Conservation (phyloP, 2,329 filamentous ascomycete species). For the Pseudodiploospora longispora region DNA sequence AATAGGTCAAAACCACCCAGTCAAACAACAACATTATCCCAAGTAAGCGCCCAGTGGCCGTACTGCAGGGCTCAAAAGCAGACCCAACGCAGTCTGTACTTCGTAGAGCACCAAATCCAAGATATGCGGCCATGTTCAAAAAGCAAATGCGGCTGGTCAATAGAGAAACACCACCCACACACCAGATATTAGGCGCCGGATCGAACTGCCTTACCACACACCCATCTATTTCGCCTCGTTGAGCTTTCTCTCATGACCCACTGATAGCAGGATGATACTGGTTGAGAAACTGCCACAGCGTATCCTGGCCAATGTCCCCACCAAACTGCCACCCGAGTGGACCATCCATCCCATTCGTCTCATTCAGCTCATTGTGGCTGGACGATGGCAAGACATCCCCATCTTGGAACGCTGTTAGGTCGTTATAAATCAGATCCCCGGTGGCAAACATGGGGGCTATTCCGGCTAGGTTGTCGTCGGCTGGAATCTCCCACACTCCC, state of each 20-base stretch:
- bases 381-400: conserved; percentile 16
- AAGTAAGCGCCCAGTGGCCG: no score
- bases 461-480: conserved; percentile 35
- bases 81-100: no score
- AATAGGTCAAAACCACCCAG: no score
- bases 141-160: no score
- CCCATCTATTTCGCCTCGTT: no score
- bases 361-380: background rate
- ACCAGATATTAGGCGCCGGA: no score
- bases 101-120: no score
- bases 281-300: conserved; percentile 49
- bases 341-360: conserved; percentile 6
- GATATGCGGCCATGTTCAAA: no score
- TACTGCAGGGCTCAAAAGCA: no score
- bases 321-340: conserved; percentile 40
- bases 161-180: no score
- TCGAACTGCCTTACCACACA: no score
- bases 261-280: conserved; percentile 30
- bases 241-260: background rate
- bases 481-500: conserved; percentile 32
- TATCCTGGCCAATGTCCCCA: conserved; percentile 46
- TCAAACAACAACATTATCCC: no score
- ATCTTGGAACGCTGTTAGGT: conserved; percentile 37
- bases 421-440: conserved; percentile 49
- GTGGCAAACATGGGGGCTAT: conserved; percentile 50